Evolutionary conservation across 2,329 filamentous ascomycete species (phyloP).

Genomic region (Lojkania enalia): DNA sequence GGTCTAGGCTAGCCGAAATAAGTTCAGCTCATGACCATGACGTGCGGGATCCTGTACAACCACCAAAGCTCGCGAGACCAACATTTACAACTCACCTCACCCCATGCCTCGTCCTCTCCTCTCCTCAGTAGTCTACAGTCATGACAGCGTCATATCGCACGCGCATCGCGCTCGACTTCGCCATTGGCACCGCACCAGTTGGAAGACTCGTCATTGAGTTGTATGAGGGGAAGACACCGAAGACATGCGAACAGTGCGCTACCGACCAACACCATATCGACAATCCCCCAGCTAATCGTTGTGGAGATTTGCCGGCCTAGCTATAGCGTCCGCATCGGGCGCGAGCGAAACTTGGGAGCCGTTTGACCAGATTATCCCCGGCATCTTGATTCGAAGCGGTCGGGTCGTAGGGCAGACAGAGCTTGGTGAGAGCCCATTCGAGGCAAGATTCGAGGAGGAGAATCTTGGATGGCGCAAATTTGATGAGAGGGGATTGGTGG

Average conservation of each 20-base stretch:
- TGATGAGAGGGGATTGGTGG: not conserved
- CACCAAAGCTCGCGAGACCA: not conserved
- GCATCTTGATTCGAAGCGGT: not conserved
- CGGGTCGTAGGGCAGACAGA: not conserved
- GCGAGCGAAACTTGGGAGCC: not conserved
- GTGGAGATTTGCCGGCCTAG: too few species aligned
- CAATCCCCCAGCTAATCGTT: too few species aligned
- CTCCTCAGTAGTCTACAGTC: not conserved
- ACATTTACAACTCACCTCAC: not conserved
- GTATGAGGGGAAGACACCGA: not conserved
- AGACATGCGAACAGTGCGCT: not conserved
- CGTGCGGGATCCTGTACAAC: not conserved
- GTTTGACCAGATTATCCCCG: not conserved
- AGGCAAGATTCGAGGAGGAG: not conserved
- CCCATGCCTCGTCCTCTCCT: constrained; percentile 2
- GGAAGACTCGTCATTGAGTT: not conserved
- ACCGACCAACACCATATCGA: too few species aligned
- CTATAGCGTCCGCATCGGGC: not conserved
- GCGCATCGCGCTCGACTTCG: constrained; percentile 1
- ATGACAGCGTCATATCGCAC: not conserved
- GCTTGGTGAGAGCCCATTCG: not conserved
- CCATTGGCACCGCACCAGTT: constrained; percentile 1
- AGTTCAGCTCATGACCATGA: not conserved
- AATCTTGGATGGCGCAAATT: not conserved
- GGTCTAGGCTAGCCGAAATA: too few species aligned